Base-by-base conservation (phyloP, 331 rosid genomes). In the Cydonia oblonga region DNA sequence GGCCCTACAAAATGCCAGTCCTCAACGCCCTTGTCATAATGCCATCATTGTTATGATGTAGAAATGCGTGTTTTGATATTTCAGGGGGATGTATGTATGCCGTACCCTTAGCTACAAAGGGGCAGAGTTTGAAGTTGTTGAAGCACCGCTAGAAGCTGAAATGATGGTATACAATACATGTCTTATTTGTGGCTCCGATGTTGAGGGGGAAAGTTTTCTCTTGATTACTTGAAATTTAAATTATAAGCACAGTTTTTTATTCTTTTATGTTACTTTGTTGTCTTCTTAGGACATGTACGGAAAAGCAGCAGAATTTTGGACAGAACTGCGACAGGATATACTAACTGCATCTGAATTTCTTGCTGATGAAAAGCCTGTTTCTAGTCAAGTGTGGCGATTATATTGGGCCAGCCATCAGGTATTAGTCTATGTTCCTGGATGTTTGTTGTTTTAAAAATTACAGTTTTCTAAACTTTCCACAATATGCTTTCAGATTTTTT, bases 391-490 rank as follows among this genome's bases (percentile, higher is more conserved):
- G 20, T 95, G 98, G 98, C 84, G 97, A 75, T 76, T 95, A 59
- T 95, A 89, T 80, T 95, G 98, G 98, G 98, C 98, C 63, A 89
- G 97, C 79, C 98, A 95, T 86, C 98, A 95, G 96, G 98, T 95
- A 89, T 67, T 58, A 24, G 53, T 40, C 59, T 40, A 16, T 2
- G 20, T 40, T 25, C 40, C 12, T 38, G 20, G 58, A 60, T 60
- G 19, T 19, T 22, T 59, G 42, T 35, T 35, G 25, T 23, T 18
- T 49, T 49, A 49, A 49, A 49, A 18, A 6, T 49, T 16, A 49
- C 9, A 16, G 9, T 49, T 49, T 49, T 49, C 54, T 18, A 16
- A 49, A 49, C 54, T 16, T 49, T 49, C 6, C 54, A 49, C 42
- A 49, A 49, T 66, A 26, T 2, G 8, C 42, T 12, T 23, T 24